Conservation (phyloP, 768 basidiomycete genomes). For the Rubroboletus pulcherrimus region DNA sequence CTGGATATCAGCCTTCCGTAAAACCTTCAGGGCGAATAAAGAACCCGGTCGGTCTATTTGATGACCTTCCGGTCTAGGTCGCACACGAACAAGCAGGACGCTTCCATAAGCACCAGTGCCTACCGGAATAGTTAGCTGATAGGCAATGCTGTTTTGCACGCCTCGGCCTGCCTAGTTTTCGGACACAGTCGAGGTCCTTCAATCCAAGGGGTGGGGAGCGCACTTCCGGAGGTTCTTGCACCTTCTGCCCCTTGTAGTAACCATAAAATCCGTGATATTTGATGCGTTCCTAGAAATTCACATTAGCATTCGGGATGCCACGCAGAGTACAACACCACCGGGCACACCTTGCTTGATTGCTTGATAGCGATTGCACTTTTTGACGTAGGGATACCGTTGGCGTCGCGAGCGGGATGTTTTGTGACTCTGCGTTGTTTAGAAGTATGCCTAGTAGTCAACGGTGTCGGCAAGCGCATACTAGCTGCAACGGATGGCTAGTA, state of each 20-base stretch:
- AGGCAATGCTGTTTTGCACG: neutral
- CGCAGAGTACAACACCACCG: neutral
- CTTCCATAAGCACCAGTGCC: constrained; percentile 41
- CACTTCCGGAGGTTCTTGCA: constrained; percentile 29
- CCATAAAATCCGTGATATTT: constrained; percentile 7
- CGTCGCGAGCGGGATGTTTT: constrained; percentile 15
- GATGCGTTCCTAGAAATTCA: constrained; percentile 16
- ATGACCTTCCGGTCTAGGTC: constrained; percentile 27
- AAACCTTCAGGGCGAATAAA: constrained; percentile 47
- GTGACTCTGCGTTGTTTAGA: constrained; percentile 1
- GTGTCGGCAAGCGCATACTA: constrained; percentile 18
- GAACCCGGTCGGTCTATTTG: constrained; percentile 34
- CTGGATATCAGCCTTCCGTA: constrained; percentile 35
- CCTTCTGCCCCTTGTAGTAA: constrained; percentile 10
- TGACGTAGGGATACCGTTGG: neutral
- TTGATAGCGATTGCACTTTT: constrained; percentile 9
- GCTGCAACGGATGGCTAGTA: neutral
- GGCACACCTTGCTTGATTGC: constrained; percentile 2
- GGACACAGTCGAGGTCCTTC: constrained; percentile 41
- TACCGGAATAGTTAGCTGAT: constrained; percentile 16
- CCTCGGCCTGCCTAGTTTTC: constrained; percentile 34
- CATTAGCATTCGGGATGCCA: neutral
- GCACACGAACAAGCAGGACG: constrained; percentile 40
- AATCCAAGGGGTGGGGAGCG: constrained; percentile 37
- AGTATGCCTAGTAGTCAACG: constrained; percentile 3